Percentiles rank a stretch among this genome's conserved stretches.
phyloP scores from a whole-genome alignment of 306 rosid genomes.

The Malus fusca region DNA sequence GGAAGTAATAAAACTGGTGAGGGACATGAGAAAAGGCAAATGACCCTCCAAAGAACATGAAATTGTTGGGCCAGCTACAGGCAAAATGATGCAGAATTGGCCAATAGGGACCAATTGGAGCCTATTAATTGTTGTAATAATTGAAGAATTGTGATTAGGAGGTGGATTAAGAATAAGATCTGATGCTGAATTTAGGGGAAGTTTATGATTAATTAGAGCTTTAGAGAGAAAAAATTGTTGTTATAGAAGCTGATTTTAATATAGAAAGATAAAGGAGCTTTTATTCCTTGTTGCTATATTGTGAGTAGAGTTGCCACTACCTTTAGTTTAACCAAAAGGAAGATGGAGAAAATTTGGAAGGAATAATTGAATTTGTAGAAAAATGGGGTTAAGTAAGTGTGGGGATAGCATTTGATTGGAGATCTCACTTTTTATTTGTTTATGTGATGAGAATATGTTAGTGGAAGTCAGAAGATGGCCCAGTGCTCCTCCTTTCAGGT shows the following conservation, averaged over 20 bases:
- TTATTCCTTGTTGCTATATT: constrained; percentile 39
- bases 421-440: constrained; percentile 70
- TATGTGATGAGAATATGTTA: constrained; percentile 76
- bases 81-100: constrained; percentile 59
- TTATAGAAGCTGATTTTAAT: constrained; percentile 1
- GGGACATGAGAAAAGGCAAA: constrained; percentile 37
- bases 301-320: constrained; percentile 70
- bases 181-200: constrained; percentile 40
- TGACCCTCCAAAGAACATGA: constrained; percentile 46
- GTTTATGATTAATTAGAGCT: constrained; percentile 13
- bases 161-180: constrained; percentile 45
- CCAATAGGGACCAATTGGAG: constrained; percentile 48
- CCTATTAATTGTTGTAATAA: constrained; percentile 51
- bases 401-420: constrained; percentile 76
- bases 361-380: constrained; percentile 54
- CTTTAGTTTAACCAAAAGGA: constrained; percentile 42
- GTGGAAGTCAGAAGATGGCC: constrained; percentile 97
- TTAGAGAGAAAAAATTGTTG: constrained; percentile 24
- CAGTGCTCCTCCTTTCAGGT: constrained; percentile 28
- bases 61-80: constrained; percentile 51
- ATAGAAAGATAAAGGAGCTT: constrained; percentile 35
- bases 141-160: constrained; percentile 50
- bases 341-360: constrained; percentile 22
- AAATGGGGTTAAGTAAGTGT: constrained; percentile 33
- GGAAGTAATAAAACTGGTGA: constrained; percentile 24